Evolutionary conservation across 2,329 filamentous ascomycete genomes (phyloP), one percentile per base, ranked within the genome.

Genomic region (Bipolaris victoriae): DNA sequence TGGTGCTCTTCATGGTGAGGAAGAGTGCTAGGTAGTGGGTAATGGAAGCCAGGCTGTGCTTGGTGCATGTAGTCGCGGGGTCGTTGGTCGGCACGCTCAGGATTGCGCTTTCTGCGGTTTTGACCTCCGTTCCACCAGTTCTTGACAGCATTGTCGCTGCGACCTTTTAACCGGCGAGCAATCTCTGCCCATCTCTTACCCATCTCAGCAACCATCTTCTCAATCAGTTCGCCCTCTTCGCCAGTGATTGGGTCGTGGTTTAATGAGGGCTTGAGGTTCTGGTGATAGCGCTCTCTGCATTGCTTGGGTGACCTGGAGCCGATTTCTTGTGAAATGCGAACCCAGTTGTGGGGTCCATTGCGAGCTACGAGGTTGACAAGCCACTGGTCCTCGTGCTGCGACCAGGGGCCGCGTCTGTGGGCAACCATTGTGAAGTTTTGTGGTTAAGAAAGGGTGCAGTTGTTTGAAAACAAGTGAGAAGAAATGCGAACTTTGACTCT

Each of bases 81-180:
- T 47, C 64, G 55, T 29, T 68, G 67, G 7, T 72, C 71, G 33
- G 55, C 65, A 52, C 69, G 71, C n/a, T 76, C 73, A 31, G 71
- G 71, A 51, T 74, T 76, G 60, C 80, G 77, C 70, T 79, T 78
- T 69, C 89, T 84, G 70, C 92, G 87, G 79, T 97, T 97, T 84
- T 93, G 90, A 74, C 89, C 91, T 48, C 93, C 92, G 74, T 97
- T 97, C 91, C 91, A 97, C 92, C 92, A 97, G 77, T 97, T 97
- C 85, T 97, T 97, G 62, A 97, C 91, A 26, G 91, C 90, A 71
- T 97, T 97, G 80, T 97, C 93, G 76, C 92, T 96, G 71, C 93
- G 89, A 63, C 92, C 92, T 52, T 89, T 84, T 18, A 97, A 83
- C 44, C 87, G 83, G 64, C 93, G 85, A 43, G 93, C 91, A 71